Evolutionary conservation across 352 stramenopile species (phyloP).

Genomic region (Pythium sukuiense): DNA sequence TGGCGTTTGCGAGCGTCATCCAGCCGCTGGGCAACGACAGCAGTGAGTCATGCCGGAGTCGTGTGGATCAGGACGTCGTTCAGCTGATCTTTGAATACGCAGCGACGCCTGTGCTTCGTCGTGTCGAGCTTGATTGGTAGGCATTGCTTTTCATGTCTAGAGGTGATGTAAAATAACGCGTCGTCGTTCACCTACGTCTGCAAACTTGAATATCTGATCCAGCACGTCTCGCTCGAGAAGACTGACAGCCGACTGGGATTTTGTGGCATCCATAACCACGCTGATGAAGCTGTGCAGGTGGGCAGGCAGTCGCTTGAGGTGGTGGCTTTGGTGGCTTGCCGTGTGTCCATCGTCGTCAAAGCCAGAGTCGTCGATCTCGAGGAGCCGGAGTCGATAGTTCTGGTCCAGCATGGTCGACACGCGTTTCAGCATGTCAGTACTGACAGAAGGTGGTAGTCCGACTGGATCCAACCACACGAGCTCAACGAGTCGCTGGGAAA

Average conservation of each 20-base stretch:
- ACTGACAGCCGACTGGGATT: background rate
- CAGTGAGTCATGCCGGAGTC: background rate
- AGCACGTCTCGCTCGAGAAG: background rate
- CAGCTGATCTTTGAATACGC: constrained; percentile 20
- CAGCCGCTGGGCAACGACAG: background rate
- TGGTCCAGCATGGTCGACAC: background rate
- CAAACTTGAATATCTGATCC: background rate
- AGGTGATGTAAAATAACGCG: background rate
- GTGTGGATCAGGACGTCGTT: constrained; percentile 17
- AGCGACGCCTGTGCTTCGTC: constrained; percentile 6
- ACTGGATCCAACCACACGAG: background rate
- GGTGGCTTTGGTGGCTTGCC: background rate
- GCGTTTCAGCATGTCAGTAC: background rate
- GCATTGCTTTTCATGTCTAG: background rate
- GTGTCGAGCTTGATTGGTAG: constrained; percentile 23
- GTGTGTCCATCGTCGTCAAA: too few species aligned
- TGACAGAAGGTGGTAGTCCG: background rate
- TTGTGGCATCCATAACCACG: background rate
- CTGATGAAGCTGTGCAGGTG: background rate
- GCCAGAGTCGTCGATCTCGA: background rate
- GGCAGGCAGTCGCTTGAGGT: background rate
- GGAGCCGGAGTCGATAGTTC: background rate
- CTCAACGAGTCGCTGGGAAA: background rate
- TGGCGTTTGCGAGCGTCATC: constrained; percentile 16
- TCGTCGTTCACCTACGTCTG: background rate